These are phyloP conservation scores for Lactarius quietus DNA, from an alignment of 768 basidiomycete species.

Conservation along the genomic window DNA sequence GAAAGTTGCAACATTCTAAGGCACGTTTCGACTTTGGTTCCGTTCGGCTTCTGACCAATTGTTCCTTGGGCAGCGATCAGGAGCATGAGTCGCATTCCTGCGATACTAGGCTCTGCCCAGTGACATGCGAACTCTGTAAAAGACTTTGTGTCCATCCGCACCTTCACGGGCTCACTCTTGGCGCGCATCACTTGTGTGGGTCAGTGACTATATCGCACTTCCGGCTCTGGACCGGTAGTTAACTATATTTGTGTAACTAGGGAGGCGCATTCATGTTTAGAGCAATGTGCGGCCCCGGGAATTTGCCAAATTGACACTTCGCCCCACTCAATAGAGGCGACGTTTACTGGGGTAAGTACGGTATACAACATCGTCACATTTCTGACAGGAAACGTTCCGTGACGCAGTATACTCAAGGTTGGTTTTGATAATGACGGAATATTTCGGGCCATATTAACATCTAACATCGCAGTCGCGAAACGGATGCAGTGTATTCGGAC, in stretches of 20 bases:
- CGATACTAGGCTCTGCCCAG: no score
- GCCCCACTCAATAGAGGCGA: conserved; percentile 58
- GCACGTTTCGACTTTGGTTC: no score
- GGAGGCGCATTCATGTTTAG: conserved; percentile 47
- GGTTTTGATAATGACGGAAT: not conserved
- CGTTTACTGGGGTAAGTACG: conserved; percentile 52
- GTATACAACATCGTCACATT: not conserved
- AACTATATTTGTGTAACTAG: conserved; percentile 30
- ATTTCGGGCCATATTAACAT: not conserved
- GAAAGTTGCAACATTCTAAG: no score
- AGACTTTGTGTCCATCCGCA: no score
- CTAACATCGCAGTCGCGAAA: conserved; percentile 41
- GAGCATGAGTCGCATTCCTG: no score
- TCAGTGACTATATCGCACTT: no score
- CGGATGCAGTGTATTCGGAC: conserved; percentile 47
- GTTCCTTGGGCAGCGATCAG: no score
- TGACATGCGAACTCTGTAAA: no score
- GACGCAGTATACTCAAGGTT: conserved; percentile 53
- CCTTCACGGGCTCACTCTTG: no score
- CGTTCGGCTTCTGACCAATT: no score
- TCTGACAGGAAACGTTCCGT: not conserved
- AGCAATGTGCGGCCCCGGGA: conserved; percentile 43
- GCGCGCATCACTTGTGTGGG: no score
- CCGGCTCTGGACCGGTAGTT: not conserved
- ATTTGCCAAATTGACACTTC: conserved; percentile 57